These are phyloP conservation scores for Yarrowia sp. DNA, from an alignment of 805 yeast species.

Conservation along the genomic window DNA sequence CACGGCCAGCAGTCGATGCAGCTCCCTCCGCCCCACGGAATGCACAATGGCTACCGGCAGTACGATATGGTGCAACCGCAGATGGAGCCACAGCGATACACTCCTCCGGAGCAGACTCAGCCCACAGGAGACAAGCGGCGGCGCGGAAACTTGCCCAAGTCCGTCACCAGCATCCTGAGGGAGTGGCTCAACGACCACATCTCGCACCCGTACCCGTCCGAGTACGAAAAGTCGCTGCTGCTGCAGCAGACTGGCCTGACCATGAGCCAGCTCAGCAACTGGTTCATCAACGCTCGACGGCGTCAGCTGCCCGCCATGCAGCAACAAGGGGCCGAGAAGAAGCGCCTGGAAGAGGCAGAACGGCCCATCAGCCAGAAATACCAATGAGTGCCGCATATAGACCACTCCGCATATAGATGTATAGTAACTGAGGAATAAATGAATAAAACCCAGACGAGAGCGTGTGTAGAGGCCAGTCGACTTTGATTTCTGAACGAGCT, in stretches of 20 bases:
- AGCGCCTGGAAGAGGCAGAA: slow-evolving; percentile 14
- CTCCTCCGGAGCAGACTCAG: slow-evolving; percentile 16
- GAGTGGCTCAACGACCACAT: slow-evolving; percentile 73
- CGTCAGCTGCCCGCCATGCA: slow-evolving; percentile 52
- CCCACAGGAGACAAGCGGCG: slow-evolving; percentile 36
- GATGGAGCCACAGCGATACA: slow-evolving; percentile 17
- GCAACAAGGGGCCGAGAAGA: slow-evolving; percentile 25
- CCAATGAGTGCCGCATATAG: slow-evolving; percentile 25
- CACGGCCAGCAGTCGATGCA: slow-evolving; percentile 23
- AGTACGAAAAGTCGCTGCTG: slow-evolving; percentile 68
- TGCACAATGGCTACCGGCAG: slow-evolving; percentile 1
- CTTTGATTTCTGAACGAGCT: no score
- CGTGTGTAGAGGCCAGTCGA: no score
- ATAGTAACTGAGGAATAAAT: slow-evolving; percentile 21
- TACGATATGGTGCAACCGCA: slow-evolving; percentile 8
- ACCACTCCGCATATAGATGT: slow-evolving; percentile 25
- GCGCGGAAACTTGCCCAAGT: slow-evolving; percentile 75
- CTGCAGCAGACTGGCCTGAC: slow-evolving; percentile 73
- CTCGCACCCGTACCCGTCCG: slow-evolving; percentile 81
- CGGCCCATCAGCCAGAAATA: slow-evolving; percentile 12
- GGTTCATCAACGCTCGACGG: slow-evolving; percentile 87
- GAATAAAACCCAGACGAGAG: not conserved
- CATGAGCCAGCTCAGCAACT: slow-evolving; percentile 75
- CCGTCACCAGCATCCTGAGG: slow-evolving; percentile 67
- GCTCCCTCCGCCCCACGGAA: slow-evolving; percentile 23